Evolutionary conservation across 257 asterid genomes (phyloP), one percentile per base, ranked within the genome.

Genomic region (Salvia rosmarinus): DNA sequence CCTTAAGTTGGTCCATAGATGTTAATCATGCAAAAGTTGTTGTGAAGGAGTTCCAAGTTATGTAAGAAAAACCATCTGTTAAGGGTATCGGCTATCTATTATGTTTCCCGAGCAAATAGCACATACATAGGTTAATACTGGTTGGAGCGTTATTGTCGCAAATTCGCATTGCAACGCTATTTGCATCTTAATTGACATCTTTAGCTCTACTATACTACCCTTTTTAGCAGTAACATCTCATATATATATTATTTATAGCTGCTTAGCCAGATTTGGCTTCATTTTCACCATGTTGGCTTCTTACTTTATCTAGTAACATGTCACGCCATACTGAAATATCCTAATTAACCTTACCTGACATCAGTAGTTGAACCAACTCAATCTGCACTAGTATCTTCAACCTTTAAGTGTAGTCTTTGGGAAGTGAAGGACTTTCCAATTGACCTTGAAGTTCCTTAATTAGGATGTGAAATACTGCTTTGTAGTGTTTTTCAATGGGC

Each of bases 1-100:
- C 68, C 68, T 62, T 42, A 62, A 63, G 54, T 63, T 40, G 69
- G 37, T 42, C 54, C 37, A 12, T 40, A 63, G 37, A 63, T 63
- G 20, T 63, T 20, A 17, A 63, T 63, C 37, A 63, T 63, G 52
- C 68, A 11, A 44, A 42, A 63, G 20, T 21, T 20, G 54, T 25
- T 63, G 49, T 40, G 14, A 6, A 63, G 39, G 11, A 57, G 43
- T 2, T 35, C 23, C 20, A 34, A 52, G 16, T 35, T 54, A 2
- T 16, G 42, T 37, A 3, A 17, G 39, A 51, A 35, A 35, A 14
- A 25, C 14, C 73, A 20, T 37, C 13, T 39, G 7, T 28, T 54
- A 14, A 68, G 73, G 10, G 46, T 39, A 39, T 14, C 21, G 14
- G 16, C n/a, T 25, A n/a, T 16, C 23, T 44, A 55, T 46, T 25